Percentiles rank a stretch among this genome's conserved stretches.
These are phyloP conservation scores for Rutstroemia sydowiana DNA, from an alignment of 2,329 filamentous ascomycete species.

Conservation along the genomic window DNA sequence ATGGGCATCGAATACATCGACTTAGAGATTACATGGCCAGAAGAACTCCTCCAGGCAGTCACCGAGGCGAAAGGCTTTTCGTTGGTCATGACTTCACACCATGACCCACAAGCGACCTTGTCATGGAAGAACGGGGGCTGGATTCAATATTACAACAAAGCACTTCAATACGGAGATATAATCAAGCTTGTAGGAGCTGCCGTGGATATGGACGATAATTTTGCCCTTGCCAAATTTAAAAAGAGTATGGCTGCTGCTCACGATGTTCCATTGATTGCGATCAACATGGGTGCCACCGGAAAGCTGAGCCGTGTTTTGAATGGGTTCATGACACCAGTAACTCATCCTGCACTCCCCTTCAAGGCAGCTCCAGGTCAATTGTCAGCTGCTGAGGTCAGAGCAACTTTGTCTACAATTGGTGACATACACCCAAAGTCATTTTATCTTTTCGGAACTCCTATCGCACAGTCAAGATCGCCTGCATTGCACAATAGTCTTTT, in stretches of 20 bases:
- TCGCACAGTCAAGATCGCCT: conserved; percentile 76
- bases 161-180: conserved; percentile 81
- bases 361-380: conserved; percentile 92
- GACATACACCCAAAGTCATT: conserved; percentile 70
- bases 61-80: conserved; percentile 60
- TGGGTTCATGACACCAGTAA: conserved; percentile 88
- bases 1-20: conserved; percentile 91
- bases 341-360: conserved; percentile 80
- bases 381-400: conserved; percentile 80
- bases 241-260: conserved; percentile 64
- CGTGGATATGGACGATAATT: conserved; percentile 73
- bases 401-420: conserved; percentile 69
- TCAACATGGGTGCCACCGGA: conserved; percentile 88
- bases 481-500: conserved; percentile 87
- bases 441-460: conserved; percentile 81
- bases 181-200: conserved; percentile 91
- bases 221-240: conserved; percentile 75
- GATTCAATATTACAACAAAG: conserved; percentile 83
- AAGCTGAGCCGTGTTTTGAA: conserved; percentile 89
- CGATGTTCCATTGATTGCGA: conserved; percentile 77
- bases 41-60: conserved; percentile 64
- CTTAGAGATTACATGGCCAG: conserved; percentile 79
- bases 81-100: conserved; percentile 89
- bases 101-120: conserved; percentile 71
- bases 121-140: conserved; percentile 93